Percentiles rank a stretch among this genome's conserved stretches.
phyloP scores from a whole-genome alignment of 495 filamentous ascomycete species.

The Bacidia gigantensis region DNA sequence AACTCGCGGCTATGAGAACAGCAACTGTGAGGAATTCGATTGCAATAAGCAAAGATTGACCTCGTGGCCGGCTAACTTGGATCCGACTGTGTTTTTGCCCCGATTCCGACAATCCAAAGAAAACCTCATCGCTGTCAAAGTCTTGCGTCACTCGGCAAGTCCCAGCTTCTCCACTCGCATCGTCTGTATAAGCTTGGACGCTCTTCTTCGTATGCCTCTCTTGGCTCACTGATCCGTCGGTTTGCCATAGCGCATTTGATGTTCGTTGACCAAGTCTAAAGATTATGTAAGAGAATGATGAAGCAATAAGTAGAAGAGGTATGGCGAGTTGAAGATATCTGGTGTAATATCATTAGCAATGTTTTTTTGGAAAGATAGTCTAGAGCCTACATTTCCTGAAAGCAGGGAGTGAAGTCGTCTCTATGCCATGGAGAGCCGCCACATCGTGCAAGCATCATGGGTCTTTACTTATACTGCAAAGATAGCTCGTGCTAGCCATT shows the following conservation, averaged over 20 bases:
- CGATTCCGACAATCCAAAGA: constrained; percentile 49
- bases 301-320: constrained; percentile 53
- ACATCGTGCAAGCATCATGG: constrained; percentile 58
- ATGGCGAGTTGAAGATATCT: constrained; percentile 79
- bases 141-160: constrained; percentile 16
- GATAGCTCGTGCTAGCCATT: background rate
- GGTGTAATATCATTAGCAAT: constrained; percentile 17
- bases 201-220: constrained; percentile 27
- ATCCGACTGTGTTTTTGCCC: constrained; percentile 48
- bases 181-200: constrained; percentile 28
- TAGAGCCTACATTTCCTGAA: constrained; percentile 66
- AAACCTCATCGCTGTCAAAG: constrained; percentile 53
- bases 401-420: constrained; percentile 83
- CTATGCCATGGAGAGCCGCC: constrained; percentile 65
- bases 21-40: constrained; percentile 64
- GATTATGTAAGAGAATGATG: constrained; percentile 56
- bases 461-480: background rate
- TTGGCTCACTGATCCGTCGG: constrained; percentile 35
- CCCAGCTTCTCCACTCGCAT: constrained; percentile 28
- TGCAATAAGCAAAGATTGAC: constrained; percentile 51
- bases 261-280: constrained; percentile 37
- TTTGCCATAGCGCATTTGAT: constrained; percentile 20
- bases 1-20: constrained; percentile 53
- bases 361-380: background rate
- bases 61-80: constrained; percentile 64